A percentile compares a stretch with the other conserved stretches of the same genome.
Conservation (phyloP, 768 basidiomycete genomes). For the Hygrophorus pudorinus region DNA sequence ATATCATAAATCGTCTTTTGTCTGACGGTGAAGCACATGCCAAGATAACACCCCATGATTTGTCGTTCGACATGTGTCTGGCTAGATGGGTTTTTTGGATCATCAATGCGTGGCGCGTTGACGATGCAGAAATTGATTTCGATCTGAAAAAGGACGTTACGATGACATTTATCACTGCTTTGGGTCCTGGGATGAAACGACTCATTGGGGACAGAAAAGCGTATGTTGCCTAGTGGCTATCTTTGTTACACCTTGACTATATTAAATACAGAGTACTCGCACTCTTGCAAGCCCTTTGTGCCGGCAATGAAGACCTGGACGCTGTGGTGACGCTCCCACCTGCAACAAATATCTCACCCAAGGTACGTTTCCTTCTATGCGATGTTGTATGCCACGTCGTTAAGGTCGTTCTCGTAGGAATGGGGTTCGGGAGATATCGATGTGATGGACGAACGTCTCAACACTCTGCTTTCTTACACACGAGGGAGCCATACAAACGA, state of each 20-base stretch:
- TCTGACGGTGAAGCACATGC: slow-evolving; percentile 7
- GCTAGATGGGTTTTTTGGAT: slow-evolving; percentile 67
- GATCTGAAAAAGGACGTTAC: slow-evolving; percentile 38
- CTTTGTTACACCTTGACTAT: slow-evolving; percentile 1
- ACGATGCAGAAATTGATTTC: slow-evolving; percentile 20
- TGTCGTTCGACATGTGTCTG: slow-evolving; percentile 46
- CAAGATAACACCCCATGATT: slow-evolving; percentile 19
- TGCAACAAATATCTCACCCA: slow-evolving; percentile 4
- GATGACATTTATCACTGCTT: slow-evolving; percentile 33
- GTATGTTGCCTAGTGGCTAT: slow-evolving; percentile 19
- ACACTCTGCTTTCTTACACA: slow-evolving; percentile 19
- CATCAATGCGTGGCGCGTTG: slow-evolving; percentile 28
- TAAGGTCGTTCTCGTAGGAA: slow-evolving; percentile 19
- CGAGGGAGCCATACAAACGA: too few species aligned
- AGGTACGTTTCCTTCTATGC: background rate
- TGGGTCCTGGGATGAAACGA: slow-evolving; percentile 28
- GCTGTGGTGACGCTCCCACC: slow-evolving; percentile 15
- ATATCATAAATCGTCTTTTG: slow-evolving; percentile 30
- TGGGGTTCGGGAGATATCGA: slow-evolving; percentile 44
- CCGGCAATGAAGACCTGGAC: slow-evolving; percentile 24
- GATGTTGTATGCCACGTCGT: too few species aligned
- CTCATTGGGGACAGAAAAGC: slow-evolving; percentile 16
- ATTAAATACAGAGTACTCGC: slow-evolving; percentile 6
- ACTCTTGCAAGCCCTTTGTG: slow-evolving; percentile 34
- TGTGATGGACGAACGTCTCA: slow-evolving; percentile 47